Evolutionary conservation across 352 stramenopile species (phyloP).

Genomic region (Phytophthora pseudosyringae): DNA sequence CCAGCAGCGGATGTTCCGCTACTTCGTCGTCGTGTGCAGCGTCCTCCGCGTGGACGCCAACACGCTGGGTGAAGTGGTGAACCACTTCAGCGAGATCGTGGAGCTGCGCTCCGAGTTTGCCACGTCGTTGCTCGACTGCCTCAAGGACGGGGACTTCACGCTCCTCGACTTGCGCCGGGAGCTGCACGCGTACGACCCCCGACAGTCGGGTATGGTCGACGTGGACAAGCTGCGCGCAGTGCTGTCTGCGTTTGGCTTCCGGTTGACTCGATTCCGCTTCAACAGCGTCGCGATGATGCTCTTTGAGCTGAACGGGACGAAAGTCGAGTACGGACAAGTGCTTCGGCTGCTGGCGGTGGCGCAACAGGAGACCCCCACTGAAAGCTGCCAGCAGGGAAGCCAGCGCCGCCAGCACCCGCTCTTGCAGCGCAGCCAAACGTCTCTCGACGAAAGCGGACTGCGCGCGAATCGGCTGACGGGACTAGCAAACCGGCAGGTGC

Average conservation of each 20-base stretch:
- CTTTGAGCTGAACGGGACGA: slow-evolving; percentile 48
- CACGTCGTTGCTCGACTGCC: slow-evolving; percentile 30
- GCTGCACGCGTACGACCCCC: slow-evolving; percentile 38
- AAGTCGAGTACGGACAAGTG: slow-evolving; percentile 57
- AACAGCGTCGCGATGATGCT: slow-evolving; percentile 66
- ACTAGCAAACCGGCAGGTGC: slow-evolving; percentile 14
- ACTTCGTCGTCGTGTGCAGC: slow-evolving; percentile 67
- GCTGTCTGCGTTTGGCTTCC: slow-evolving; percentile 50
- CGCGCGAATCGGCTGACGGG: slow-evolving; percentile 6
- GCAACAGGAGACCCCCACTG: slow-evolving; percentile 13
- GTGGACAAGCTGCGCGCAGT: slow-evolving; percentile 51
- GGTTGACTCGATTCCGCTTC: slow-evolving; percentile 62
- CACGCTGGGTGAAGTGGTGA: slow-evolving; percentile 60
- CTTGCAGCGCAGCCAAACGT: slow-evolving; percentile 23
- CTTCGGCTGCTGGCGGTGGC: slow-evolving; percentile 43
- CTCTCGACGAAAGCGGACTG: slow-evolving; percentile 10
- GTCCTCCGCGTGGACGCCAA: slow-evolving; percentile 61
- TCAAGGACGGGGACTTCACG: slow-evolving; percentile 31
- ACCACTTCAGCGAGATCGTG: slow-evolving; percentile 68
- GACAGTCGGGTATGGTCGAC: slow-evolving; percentile 44
- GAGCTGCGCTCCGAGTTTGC: slow-evolving; percentile 61
- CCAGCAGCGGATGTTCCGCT: slow-evolving; percentile 63
- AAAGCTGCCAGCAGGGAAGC: background rate
- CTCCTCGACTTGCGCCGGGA: slow-evolving; percentile 44
- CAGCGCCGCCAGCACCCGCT: slow-evolving; percentile 31